Evolutionary conservation across 768 basidiomycete species (phyloP), one percentile per base, ranked within the genome.

Genomic region (Multifurca ochricompacta): DNA sequence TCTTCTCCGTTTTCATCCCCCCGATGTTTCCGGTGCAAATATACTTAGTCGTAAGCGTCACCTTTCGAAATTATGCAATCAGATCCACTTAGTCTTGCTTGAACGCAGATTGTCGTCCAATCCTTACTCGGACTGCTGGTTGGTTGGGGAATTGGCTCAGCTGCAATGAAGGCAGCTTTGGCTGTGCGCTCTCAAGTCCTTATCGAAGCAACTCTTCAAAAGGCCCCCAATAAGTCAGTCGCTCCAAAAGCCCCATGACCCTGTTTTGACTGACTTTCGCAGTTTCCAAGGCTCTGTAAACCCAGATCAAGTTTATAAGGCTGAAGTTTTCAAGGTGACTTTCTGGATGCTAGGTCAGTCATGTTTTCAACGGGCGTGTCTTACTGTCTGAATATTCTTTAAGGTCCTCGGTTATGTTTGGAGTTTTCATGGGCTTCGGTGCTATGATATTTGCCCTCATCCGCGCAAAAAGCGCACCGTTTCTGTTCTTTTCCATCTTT

Each of bases 111-210:
- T 11, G 25, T 52, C 39, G 4, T 43, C 18, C 56, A 57, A 36
- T 37, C 50, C 8, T 41, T 57, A 5, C 21, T 80, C 10, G 80
- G 80, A 2, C 59, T 78, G 36, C 67, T 70, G 6, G 23, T 75
- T 1, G 79, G 79, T 18, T 83, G 81, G 80, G 80, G 74, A 0
- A 71, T 78, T 60, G 78, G 79, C 3, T 67, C 69, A 16, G 79
- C 77, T 0, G 78, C 72, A 0, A 81, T 82, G 79, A 73, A 73
- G 3, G 74, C 77, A 0, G 73, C 73, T 0, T 63, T 78, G 0
- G 63, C 71, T 3, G 74, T 74, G 0, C 67, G 74, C 6, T 64
- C 67, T 47, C 61, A 70, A 40, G 61, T 63, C 1, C 52, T 70
- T 7, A 59, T 72, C 13, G 58, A 66, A 30, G 49, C 60, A 7